Evolutionary conservation across 306 rosid species (phyloP), one percentile per base, ranked within the genome.

Genomic region (Hippophae tibetana): DNA sequence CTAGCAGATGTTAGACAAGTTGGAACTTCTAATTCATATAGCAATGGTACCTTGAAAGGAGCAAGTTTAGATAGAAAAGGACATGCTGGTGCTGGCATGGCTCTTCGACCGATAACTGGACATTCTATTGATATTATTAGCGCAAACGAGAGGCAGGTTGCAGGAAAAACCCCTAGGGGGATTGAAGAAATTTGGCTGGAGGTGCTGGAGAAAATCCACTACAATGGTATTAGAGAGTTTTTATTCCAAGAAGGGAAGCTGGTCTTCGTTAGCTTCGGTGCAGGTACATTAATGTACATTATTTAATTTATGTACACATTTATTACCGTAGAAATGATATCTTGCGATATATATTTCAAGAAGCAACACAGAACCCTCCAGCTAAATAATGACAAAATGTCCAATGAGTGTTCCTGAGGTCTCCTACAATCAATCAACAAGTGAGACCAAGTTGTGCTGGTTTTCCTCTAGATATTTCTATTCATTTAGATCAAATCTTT

Each of bases 111-210:
- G 72, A 61, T 64, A 49, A 56, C 70, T 66, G 56, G 76, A 18
- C 66, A 53, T 53, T 58, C 72, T 55, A 47, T 78, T 25, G 79
- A 77, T 48, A 65, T 59, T 56, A 73, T 31, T 56, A 81, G 76
- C 70, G 64, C 63, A 62, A 66, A 53, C 56, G 89, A 75, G 67
- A 76, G 69, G 73, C 85, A 78, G 64, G 61, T 31, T 62, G 71
- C 69, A 67, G 76, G 79, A 63, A 80, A 68, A 69, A 62, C 54
- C 75, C 74, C 47, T 41, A 77, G 57, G 71, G 85, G 71, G 68
- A 86, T 82, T 54, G 86, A 84, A 70, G 94, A 88, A 66, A 89
- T 93, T 72, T 93, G 99, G 99, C 73, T 74, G 71, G 94, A 86
- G 80, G 90, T 86, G 76, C 84, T 93, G 61, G 82, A 84, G 54